A percentile compares a stretch with the other conserved stretches of the same genome.
Conservation (phyloP, 208 protist species). For the Crithidia expoeki region DNA sequence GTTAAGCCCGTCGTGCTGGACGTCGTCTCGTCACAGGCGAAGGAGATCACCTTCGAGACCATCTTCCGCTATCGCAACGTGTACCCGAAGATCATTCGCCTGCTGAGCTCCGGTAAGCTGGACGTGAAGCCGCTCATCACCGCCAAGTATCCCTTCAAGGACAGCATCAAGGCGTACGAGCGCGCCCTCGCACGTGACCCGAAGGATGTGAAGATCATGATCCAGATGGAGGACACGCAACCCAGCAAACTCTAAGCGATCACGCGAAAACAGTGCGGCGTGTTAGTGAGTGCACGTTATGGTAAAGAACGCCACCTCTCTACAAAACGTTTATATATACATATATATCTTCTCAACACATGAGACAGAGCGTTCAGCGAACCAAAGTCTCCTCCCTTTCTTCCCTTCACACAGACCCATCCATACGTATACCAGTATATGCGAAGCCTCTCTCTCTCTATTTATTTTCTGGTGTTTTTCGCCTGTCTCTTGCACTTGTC, state of each 20-base stretch:
- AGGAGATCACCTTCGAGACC: conserved; percentile 63
- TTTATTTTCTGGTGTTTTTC: too few relatives aligned
- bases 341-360: too few relatives aligned
- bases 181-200: conserved; percentile 41
- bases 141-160: conserved; percentile 46
- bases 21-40: conserved; percentile 46
- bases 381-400: too few relatives aligned
- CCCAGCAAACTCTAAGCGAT: conserved; percentile 33
- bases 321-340: too few relatives aligned
- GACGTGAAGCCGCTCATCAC: conserved; percentile 64
- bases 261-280: too few relatives aligned
- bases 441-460: too few relatives aligned
- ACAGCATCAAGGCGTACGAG: conserved; percentile 48
- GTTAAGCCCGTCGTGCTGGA: conserved; percentile 39
- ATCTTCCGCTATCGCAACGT: conserved; percentile 56
- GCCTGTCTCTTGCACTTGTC: too few relatives aligned
- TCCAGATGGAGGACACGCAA: conserved; percentile 39
- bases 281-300: too few relatives aligned
- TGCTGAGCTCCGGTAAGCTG: conserved; percentile 49
- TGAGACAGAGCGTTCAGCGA: too few relatives aligned
- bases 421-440: too few relatives aligned
- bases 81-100: conserved; percentile 46
- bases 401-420: too few relatives aligned
- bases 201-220: conserved; percentile 62
- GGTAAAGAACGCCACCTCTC: too few relatives aligned